Base-by-base conservation (phyloP, 495 filamentous ascomycete genomes). In the Letharia columbiana region DNA sequence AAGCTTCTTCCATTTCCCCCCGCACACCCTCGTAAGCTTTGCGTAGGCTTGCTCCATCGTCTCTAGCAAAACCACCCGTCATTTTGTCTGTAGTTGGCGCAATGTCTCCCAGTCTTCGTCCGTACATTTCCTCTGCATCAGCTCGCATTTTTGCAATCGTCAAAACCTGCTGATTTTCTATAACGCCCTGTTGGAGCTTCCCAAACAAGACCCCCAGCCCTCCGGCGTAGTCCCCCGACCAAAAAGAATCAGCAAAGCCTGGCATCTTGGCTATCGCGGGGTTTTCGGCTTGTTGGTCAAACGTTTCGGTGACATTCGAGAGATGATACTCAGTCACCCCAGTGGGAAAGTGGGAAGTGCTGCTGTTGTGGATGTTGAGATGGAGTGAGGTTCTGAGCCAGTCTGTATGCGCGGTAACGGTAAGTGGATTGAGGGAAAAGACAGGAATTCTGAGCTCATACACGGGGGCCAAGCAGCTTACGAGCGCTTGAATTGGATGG, bases 11-110 rank as follows among this genome's bases (percentile, higher is more conserved):
- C 94, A 98, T 99, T 76, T 98, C 94, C 45, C 86, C 86, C 60
- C 91, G 91, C 56, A 97, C 86, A 62, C 94, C 94, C 74, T 98
- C 94, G 76, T 96, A 99, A 59, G 94, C 95, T 87, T 98, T 98
- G 69, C 91, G 83, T 69, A 95, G 87, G 75, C 91, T 99, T 56
- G 94, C 95, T 71, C 94, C 94, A 78, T 99, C 94, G 77, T 99
- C 94, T 73, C 89, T 89, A 56, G 79, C 78, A 74, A 99, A 99
- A 57, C 94, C 94, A n/a, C 89, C 87, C 17, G 83, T 76, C 72
- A 95, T 82, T 70, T 85, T 88, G 76, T 96, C 91, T 62, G 92
- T 88, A 10, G 87, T 84, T 23, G 92, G 89, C 63, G 86, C 84
- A 71, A 98, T 98, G 11, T 92, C 89, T 64, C 82, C 88, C 60